Evolutionary conservation across 2,329 filamentous ascomycete genomes (phyloP).

Genomic region (Epichloe hybrida): DNA sequence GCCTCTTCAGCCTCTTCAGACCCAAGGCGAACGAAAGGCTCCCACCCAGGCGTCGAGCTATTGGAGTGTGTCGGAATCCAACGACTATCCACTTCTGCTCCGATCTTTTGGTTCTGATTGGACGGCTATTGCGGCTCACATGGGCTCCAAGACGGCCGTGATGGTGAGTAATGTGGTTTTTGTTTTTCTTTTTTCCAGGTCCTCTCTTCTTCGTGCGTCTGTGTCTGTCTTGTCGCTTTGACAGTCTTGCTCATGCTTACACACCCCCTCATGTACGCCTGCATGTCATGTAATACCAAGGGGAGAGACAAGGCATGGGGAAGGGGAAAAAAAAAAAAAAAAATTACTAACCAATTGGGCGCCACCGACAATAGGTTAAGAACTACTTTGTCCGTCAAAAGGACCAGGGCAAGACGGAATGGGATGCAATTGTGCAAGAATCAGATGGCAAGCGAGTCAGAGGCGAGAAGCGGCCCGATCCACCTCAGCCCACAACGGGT

Average conservation of each 20-base stretch:
- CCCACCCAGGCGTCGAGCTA: constrained; percentile 60
- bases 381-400: constrained; percentile 55
- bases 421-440: constrained; percentile 45
- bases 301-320: not conserved
- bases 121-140: constrained; percentile 58
- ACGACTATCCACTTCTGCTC: constrained; percentile 60
- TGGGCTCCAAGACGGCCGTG: constrained; percentile 75
- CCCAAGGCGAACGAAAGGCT: constrained; percentile 35
- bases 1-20: constrained; percentile 16
- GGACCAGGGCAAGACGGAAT: constrained; percentile 44
- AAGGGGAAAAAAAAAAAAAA: not conserved
- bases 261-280: not conserved
- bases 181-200: not conserved
- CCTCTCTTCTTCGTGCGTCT: not conserved
- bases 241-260: not conserved
- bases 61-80: constrained; percentile 73
- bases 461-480: constrained; percentile 46
- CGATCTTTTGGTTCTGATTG: constrained; percentile 70
- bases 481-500: constrained; percentile 40
- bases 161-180: constrained; percentile 45
- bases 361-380: constrained; percentile 41
- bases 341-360: not conserved
- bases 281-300: constrained; percentile 2
- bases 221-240: not conserved
- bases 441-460: constrained; percentile 42